Conservation (phyloP, 2,329 filamentous ascomycete species). For the Exophiala mesophila region DNA sequence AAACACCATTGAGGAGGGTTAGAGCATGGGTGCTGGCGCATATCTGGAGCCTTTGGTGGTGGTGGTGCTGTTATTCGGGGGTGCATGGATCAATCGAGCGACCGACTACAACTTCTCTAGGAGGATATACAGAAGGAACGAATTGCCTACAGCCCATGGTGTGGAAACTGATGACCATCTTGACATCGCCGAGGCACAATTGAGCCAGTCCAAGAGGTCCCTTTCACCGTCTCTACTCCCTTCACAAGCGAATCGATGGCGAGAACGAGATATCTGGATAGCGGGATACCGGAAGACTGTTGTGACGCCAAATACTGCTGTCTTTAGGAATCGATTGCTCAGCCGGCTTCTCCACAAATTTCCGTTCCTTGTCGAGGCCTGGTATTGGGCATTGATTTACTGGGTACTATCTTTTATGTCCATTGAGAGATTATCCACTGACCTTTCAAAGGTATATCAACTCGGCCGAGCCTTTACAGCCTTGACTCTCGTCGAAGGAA, state of each 20-base stretch:
- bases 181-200: constrained; percentile 13
- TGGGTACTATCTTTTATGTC: constrained; percentile 65
- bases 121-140: constrained; percentile 17
- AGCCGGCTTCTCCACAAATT: constrained; percentile 62
- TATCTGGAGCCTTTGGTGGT: constrained; percentile 60
- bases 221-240: constrained; percentile 40
- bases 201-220: constrained; percentile 26
- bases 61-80: constrained; percentile 54
- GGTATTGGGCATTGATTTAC: constrained; percentile 74
- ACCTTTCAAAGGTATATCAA: constrained; percentile 77
- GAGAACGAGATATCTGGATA: constrained; percentile 45
- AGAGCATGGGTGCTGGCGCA: constrained; percentile 54
- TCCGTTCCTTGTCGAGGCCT: constrained; percentile 68
- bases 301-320: constrained; percentile 56
- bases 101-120: constrained; percentile 33
- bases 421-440: no score
- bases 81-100: constrained; percentile 57
- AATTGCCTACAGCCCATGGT: constrained; percentile 8
- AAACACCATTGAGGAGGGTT: no score
- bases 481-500: constrained; percentile 62
- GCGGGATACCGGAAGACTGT: constrained; percentile 46
- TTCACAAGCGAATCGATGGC: constrained; percentile 45
- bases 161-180: constrained; percentile 12
- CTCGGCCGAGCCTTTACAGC: constrained; percentile 68
- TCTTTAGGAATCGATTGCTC: constrained; percentile 56